Base-by-base conservation (phyloP, 305 asterid species). In the Nicotiana rustica region DNA sequence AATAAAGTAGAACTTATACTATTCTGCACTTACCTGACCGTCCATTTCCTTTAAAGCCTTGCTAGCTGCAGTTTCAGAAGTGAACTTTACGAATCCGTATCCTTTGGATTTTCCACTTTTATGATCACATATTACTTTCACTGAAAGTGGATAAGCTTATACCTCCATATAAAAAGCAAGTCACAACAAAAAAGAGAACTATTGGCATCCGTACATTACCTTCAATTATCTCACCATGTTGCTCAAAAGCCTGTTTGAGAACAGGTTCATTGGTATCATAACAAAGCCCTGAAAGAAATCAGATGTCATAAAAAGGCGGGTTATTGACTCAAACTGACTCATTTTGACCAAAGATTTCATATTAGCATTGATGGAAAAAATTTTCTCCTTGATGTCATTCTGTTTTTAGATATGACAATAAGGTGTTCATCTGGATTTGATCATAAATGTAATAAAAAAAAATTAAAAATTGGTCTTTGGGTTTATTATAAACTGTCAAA, bases 101-200 rank as follows among this genome's bases (percentile, higher is more conserved):
- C 97, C 98, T 87, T 89, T 92, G 33, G 98, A 93, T 85, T 87
- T 91, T 67, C 98, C 93, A 78, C 93, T 92, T 25, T 35, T 86
- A 36, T 89, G 97, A 75, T 92, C 88, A 79, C 97, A 95, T 81
- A 95, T 91, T 36, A 94, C 97, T 90, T 92, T 95, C 71, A 86
- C 97, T 93, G 88, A 67, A 81, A 67, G 0, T 52, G 19, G 12
- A 52, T 52, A 52, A 29, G 80, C 65, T 29, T 75, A 75, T 25
- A 52, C 4, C 0, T 25, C 38, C 65, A 15, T 14, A 60, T 1
- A 75, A 29, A 71, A 73, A 52, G 8, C 64, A 75, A 29, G 17
- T 55, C 29, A 9, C 29, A 14, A 15, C 14, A 75, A 49, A 47
- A 75, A 75, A 52, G 10, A 55, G 29, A 15, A 75, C 25, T 18